phyloP scores from a whole-genome alignment of 495 filamentous ascomycete species.

The Cudoniella acicularis region DNA sequence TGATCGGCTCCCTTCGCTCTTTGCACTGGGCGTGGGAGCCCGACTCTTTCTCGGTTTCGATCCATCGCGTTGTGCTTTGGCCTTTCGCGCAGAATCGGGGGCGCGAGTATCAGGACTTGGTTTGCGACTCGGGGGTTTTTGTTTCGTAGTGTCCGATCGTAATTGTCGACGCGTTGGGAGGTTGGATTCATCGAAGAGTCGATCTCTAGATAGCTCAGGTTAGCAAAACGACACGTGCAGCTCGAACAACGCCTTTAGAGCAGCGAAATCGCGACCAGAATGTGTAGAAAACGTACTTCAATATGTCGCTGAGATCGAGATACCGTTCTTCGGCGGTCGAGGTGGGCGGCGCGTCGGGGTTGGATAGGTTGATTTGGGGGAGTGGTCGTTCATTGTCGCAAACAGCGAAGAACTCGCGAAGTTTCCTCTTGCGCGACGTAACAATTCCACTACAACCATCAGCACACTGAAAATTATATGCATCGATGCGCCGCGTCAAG shows the following conservation, averaged over 20 bases:
- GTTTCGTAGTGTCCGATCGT: slow-evolving; percentile 36
- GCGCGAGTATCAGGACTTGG: slow-evolving; percentile 24
- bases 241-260: slow-evolving; percentile 15
- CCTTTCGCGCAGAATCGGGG: slow-evolving; percentile 24
- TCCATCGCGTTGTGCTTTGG: slow-evolving; percentile 21
- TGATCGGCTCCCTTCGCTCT: slow-evolving; percentile 10
- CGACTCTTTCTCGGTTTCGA: slow-evolving; percentile 21
- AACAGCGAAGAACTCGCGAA: slow-evolving; percentile 72
- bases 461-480: slow-evolving; percentile 34
- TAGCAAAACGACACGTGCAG: slow-evolving; percentile 20
- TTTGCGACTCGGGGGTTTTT: slow-evolving; percentile 23
- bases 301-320: slow-evolving; percentile 69
- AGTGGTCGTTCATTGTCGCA: slow-evolving; percentile 37
- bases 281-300: slow-evolving; percentile 57
- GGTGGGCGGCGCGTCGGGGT: slow-evolving; percentile 41
- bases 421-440: slow-evolving; percentile 72
- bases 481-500: slow-evolving; percentile 42
- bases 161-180: slow-evolving; percentile 56
- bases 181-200: slow-evolving; percentile 64
- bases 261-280: slow-evolving; percentile 11
- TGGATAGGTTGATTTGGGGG: slow-evolving; percentile 34
- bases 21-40: slow-evolving; percentile 18
- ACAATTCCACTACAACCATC: slow-evolving; percentile 28
- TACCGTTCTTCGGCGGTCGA: slow-evolving; percentile 57
- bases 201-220: slow-evolving; percentile 51